Conservation (phyloP, 495 filamentous ascomycete species). For the Talaromyces wortmannii region DNA sequence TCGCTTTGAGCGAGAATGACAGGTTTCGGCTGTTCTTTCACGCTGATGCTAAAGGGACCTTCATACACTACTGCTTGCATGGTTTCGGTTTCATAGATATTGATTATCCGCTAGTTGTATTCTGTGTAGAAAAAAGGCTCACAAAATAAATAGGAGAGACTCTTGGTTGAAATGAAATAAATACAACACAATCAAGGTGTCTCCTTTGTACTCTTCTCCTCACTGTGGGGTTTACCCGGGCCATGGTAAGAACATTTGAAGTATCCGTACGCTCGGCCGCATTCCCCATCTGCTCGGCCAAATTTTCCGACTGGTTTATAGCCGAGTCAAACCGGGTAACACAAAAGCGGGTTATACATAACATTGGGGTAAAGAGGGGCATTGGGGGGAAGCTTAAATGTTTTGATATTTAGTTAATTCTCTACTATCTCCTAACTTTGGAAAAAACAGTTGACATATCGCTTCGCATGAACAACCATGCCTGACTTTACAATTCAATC, state of each 20-base stretch:
- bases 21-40: slow-evolving; percentile 17
- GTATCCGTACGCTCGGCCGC: not conserved
- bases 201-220: not conserved
- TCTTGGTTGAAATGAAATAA: not conserved
- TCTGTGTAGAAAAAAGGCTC: not conserved
- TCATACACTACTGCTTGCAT: slow-evolving; percentile 17
- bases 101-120: not conserved
- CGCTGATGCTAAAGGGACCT: slow-evolving; percentile 12
- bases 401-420: no score
- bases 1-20: slow-evolving; percentile 5
- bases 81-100: not conserved
- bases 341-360: not conserved
- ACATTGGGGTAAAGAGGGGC: no score
- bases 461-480: not conserved
- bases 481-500: not conserved
- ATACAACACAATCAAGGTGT: not conserved
- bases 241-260: not conserved
- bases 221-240: not conserved
- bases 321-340: not conserved
- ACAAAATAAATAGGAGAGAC: not conserved
- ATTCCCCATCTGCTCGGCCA: not conserved
- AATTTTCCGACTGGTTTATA: not conserved
- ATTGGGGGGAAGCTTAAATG: no score
- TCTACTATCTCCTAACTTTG: not conserved
- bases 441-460: not conserved